Evolutionary conservation across 2,329 filamentous ascomycete genomes (phyloP), one percentile per base, ranked within the genome.

Genomic region (Sclerotinia minor): DNA sequence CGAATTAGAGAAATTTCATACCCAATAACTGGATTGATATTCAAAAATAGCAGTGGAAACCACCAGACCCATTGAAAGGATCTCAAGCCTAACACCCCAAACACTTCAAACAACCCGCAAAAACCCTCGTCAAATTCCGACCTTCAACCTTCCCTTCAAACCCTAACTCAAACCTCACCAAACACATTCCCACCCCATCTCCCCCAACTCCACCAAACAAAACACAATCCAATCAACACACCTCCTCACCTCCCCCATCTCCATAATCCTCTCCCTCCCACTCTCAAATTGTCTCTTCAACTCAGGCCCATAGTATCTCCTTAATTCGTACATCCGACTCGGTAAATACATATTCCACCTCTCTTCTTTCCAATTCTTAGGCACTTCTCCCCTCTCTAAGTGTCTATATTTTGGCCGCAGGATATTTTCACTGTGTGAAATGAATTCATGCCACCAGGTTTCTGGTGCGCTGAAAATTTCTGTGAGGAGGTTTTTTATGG

Each of bases 171-270:
- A 38, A 6, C 24, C 9, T 59, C 57, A 47, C 41, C 57, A 59
- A 9, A 59, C 6, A 8, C 41, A 47, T 1, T 45, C 11, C 15
- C 15, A 45, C 6, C 41, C 57, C 41, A 59, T 32, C 17, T 3
- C 24, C 26, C 17, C 29, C 44, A 29, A 32, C 11, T 59, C 57
- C 26, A 2, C 19, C 17, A 59, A 59, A 21, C 41, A 47, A 47
- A 59, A 21, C 24, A 59, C 26, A 59, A 59, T 7, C 57, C 57
- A 59, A 59, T 32, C 24, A 47, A 47, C 11, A 32, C 26, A 59
- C 3, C 41, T 32, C 26, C 13, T 29, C 21, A 47, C 5, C 19
- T 15, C 8, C 11, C 4, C 11, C 19, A 1, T 1, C 15, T 26
- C 24, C 24, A 32, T 29, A 11, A 5, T 41, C 8, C n/a, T 44